Evolutionary conservation across 306 rosid genomes (phyloP).

Genomic region (Acacia acuminata): DNA sequence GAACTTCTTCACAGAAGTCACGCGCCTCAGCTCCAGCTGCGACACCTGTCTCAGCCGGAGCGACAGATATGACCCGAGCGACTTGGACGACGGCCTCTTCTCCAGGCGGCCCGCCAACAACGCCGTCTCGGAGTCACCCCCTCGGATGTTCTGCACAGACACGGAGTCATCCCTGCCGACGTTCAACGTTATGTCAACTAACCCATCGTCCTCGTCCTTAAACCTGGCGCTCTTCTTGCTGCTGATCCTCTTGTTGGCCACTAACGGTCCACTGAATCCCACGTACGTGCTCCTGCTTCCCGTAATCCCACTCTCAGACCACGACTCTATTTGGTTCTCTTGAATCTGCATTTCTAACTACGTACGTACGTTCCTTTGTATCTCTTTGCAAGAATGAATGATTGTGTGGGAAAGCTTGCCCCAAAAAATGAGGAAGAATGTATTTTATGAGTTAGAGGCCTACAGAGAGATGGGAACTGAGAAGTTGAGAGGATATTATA

Average conservation of each 20-base stretch:
- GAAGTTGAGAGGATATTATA: neutral
- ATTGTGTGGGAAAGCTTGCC: neutral
- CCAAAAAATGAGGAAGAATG: neutral
- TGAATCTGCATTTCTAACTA: conserved; percentile 55
- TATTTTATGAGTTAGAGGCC: no score
- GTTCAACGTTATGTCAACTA: conserved; percentile 76
- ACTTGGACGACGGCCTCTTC: conserved; percentile 34
- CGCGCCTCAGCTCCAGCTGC: conserved; percentile 64
- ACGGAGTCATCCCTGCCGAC: conserved; percentile 61
- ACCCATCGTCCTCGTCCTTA: conserved; percentile 48
- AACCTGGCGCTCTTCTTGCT: conserved; percentile 61
- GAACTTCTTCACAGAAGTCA: conserved; percentile 60
- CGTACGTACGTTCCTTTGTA: neutral
- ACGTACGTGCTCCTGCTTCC: conserved; percentile 44
- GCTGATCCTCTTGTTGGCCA: conserved; percentile 41
- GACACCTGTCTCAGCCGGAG: conserved; percentile 61
- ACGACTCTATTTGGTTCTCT: conserved; percentile 54
- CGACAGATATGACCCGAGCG: conserved; percentile 57
- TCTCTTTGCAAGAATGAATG: neutral
- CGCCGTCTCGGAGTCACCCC: conserved; percentile 71
- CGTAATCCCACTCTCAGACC: conserved; percentile 63
- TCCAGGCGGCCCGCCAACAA: conserved; percentile 55
- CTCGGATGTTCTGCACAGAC: conserved; percentile 65
- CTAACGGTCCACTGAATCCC: conserved; percentile 61
- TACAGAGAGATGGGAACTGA: neutral